phyloP scores from a whole-genome alignment of 192 early-diverging fungal genomes.

The Coemansia sp. region DNA sequence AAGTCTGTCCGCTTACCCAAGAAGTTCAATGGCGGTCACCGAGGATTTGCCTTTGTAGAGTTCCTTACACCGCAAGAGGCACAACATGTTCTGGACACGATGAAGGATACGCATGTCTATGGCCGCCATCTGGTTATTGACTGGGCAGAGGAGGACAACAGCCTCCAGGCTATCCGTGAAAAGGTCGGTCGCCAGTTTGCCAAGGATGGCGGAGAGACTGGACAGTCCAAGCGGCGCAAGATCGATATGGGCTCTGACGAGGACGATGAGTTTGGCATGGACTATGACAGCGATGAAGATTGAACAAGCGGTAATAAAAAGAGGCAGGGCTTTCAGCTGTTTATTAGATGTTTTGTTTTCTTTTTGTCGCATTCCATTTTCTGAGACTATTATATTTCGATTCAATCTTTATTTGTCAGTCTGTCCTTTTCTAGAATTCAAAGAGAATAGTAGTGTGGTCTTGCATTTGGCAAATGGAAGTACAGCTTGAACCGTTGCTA shows the following conservation, averaged over 20 bases:
- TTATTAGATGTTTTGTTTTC: constrained; percentile 3
- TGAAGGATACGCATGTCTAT: constrained; percentile 93
- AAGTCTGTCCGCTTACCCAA: constrained; percentile 94
- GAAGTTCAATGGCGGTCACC: constrained; percentile 90
- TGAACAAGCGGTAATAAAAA: background rate
- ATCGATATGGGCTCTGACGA: constrained; percentile 55
- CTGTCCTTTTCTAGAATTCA: background rate
- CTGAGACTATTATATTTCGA: background rate
- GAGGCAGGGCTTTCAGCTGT: background rate
- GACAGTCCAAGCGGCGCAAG: constrained; percentile 61
- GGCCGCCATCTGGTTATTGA: constrained; percentile 96
- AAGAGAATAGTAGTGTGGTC: background rate
- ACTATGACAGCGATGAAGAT: constrained; percentile 13
- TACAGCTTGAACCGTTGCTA: constrained; percentile 30
- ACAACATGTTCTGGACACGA: constrained; percentile 80
- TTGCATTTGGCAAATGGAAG: constrained; percentile 19
- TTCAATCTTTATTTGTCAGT: background rate
- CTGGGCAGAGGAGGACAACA: constrained; percentile 81
- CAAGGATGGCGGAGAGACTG: constrained; percentile 59
- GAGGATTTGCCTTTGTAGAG: constrained; percentile 98
- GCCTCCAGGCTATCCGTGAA: constrained; percentile 78
- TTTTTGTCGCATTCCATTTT: constrained; percentile 5
- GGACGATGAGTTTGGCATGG: constrained; percentile 29
- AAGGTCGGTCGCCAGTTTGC: constrained; percentile 84
- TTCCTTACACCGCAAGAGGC: constrained; percentile 97